A percentile compares a stretch with the other conserved stretches of the same genome.
Evolutionary conservation across 129 eudicot species (phyloP).

Genomic region (Artemisia argyi): DNA sequence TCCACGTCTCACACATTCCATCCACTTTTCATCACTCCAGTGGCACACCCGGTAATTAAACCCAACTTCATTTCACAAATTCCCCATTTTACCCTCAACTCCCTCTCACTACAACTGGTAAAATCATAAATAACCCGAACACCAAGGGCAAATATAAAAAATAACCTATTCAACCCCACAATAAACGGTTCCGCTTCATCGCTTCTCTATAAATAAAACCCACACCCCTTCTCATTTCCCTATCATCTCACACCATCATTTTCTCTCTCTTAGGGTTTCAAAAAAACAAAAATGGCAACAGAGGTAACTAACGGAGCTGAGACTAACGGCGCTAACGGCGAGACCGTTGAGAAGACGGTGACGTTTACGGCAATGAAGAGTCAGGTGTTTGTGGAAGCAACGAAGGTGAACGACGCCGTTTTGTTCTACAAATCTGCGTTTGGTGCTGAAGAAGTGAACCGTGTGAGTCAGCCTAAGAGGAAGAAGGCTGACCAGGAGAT

Average conservation of each 20-base stretch:
- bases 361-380: constrained; percentile 64
- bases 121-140: constrained; percentile 13
- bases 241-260: constrained; percentile 14
- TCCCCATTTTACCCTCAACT: constrained; percentile 21
- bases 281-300: constrained; percentile 27
- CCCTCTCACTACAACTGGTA: not conserved
- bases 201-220: constrained; percentile 44
- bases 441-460: constrained; percentile 80
- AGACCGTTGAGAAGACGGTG: constrained; percentile 38
- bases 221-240: constrained; percentile 18
- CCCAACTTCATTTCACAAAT: not conserved
- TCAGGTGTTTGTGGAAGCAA: constrained; percentile 59
- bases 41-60: constrained; percentile 26
- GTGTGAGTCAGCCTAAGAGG: constrained; percentile 62
- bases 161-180: constrained; percentile 23
- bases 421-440: constrained; percentile 81
- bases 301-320: constrained; percentile 40
- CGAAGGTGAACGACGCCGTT: constrained; percentile 72
- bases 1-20: constrained; percentile 37
- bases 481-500: constrained; percentile 92
- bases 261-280: constrained; percentile 55
- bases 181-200: constrained; percentile 59
- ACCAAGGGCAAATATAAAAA: not conserved
- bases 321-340: constrained; percentile 4
- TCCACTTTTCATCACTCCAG: constrained; percentile 18